Evolutionary conservation across 345 rosid genomes (phyloP), one percentile per base, ranked within the genome.

Genomic region (Eucalyptus erythrocorys): DNA sequence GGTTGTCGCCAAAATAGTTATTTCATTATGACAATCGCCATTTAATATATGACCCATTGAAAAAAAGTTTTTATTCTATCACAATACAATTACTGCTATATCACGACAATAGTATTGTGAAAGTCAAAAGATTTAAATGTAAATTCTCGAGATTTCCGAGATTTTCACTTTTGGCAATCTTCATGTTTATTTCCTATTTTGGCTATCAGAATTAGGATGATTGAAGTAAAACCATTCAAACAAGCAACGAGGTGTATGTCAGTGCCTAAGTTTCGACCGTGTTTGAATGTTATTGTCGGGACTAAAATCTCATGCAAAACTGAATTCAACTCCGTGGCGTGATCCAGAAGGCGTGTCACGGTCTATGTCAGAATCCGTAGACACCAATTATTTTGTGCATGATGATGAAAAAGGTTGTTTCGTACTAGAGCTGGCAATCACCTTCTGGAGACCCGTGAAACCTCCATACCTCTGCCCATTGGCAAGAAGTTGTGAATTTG

Each of bases 111-210:
- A 37, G 2, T 76, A 21, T 37, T 26, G 14, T 21, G 14, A 24
- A 37, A 76, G 27, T 76, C 5, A 1, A 10, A 37, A 6, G 13
- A 19, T 76, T 76, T 21, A 27, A 76, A 76, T 40, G 82, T 5
- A 37, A 76, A 40, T 6, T 37, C 4, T 47, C 8, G 5, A 40
- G 15, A 37, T 55, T 55, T 55, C 82, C 8, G 5, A 40, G 15
- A 37, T 55, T 55, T 55, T 30, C 61, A 9, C 37, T 24, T 30
- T 24, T 24, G 30, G 17, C 37, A 64, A n/a, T 13, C 3, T 64
- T 64, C 17, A 1, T 3, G 4, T n/a, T n/a, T 64, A 19, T 19
- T 5, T 71, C 26, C 11, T 34, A 8, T n/a, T 30, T 64, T 0
- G 19, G 37, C 71, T 30, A n/a, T n/a, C 13, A 5, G 19, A n/a